These are phyloP conservation scores for Sambucus nigra DNA, from an alignment of 129 eudicot species.

Conservation along the genomic window DNA sequence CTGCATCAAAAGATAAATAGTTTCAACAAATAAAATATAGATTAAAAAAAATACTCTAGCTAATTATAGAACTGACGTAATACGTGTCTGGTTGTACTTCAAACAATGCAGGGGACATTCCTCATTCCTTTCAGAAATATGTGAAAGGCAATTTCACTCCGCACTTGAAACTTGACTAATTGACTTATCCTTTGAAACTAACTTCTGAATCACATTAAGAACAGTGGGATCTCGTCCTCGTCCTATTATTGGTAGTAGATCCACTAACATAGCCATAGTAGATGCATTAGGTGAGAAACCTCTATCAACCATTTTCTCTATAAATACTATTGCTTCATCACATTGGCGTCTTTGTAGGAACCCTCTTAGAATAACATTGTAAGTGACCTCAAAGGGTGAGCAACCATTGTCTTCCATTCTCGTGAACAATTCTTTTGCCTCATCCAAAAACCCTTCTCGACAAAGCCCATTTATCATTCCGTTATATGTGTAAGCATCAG, in stretches of 20 bases:
- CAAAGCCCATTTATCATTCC: conserved; percentile 35
- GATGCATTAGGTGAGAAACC: conserved; percentile 12
- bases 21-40: too few species aligned
- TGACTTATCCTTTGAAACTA: neutral
- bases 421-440: conserved; percentile 28
- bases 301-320: conserved; percentile 30
- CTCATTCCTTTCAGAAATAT: too few species aligned
- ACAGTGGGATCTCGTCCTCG: conserved; percentile 6
- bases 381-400: conserved; percentile 22
- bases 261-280: neutral
- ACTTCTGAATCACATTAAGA: conserved; percentile 4
- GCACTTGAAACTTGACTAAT: neutral
- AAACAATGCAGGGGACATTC: too few species aligned
- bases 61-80: too few species aligned
- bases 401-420: conserved; percentile 42
- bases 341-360: conserved; percentile 13
- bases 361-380: conserved; percentile 27
- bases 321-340: conserved; percentile 21
- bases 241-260: neutral
- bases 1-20: too few species aligned
- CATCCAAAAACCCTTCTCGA: conserved; percentile 19
- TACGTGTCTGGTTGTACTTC: too few species aligned
- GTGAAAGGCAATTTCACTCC: too few species aligned
- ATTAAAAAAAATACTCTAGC: too few species aligned
- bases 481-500: conserved; percentile 17